These are phyloP conservation scores for Suhomyces sp. DNA, from an alignment of 805 yeast species.

Conservation along the genomic window DNA sequence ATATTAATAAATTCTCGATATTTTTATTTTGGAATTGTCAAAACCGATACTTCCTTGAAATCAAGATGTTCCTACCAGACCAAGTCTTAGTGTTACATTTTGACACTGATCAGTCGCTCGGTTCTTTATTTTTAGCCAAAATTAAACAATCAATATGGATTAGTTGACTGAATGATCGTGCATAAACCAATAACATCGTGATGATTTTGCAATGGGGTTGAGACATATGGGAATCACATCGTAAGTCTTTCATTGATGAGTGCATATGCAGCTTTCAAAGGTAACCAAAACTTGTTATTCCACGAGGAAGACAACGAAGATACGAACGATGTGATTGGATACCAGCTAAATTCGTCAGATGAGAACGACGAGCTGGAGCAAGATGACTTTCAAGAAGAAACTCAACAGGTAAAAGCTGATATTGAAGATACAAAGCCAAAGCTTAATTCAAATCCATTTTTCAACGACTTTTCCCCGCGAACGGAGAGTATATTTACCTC, in stretches of 20 bases:
- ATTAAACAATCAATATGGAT: background rate
- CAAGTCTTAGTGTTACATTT: background rate
- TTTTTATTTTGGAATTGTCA: background rate
- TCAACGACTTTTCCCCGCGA: background rate
- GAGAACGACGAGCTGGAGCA: slow-evolving; percentile 14
- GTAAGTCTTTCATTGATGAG: slow-evolving; percentile 20
- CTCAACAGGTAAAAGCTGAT: background rate
- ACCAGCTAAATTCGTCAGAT: slow-evolving; percentile 28
- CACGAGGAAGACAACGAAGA: slow-evolving; percentile 11
- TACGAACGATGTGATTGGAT: slow-evolving; percentile 16
- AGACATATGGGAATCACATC: background rate
- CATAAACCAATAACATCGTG: background rate
- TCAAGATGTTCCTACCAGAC: background rate
- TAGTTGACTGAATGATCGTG: background rate
- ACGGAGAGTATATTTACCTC: slow-evolving; percentile 17
- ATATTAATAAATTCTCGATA: background rate
- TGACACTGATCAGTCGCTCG: background rate
- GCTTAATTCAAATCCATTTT: background rate
- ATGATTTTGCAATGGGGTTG: background rate
- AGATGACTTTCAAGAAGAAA: slow-evolving; percentile 1
- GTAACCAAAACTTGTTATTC: slow-evolving; percentile 11
- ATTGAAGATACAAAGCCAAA: background rate
- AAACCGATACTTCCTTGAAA: background rate
- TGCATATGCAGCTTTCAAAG: slow-evolving; percentile 32
- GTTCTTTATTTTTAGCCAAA: background rate